Evolutionary conservation across 2,329 filamentous ascomycete species (phyloP).

Genomic region (Paraconiothyrium brasiliense): DNA sequence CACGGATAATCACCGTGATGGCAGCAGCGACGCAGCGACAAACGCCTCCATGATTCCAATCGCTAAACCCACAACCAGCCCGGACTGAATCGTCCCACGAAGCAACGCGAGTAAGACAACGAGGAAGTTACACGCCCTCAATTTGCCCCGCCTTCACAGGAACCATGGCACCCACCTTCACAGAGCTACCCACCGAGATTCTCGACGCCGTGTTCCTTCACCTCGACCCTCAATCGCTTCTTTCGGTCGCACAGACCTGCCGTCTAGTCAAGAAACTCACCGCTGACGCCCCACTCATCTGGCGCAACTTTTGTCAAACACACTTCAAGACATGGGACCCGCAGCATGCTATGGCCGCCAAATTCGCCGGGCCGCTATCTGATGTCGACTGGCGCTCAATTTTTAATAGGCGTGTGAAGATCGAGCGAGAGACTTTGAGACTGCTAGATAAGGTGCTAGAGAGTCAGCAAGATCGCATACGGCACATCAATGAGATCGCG

Average conservation of each 20-base stretch:
- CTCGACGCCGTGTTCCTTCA: constrained; percentile 79
- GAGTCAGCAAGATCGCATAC: constrained; percentile 75
- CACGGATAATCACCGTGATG: background rate
- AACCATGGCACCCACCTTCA: constrained; percentile 35
- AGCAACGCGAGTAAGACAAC: background rate
- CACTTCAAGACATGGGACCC: constrained; percentile 80
- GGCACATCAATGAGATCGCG: constrained; percentile 75
- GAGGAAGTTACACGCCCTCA: background rate
- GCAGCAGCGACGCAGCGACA: background rate
- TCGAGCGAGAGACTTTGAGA: constrained; percentile 45
- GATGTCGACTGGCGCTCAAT: constrained; percentile 76
- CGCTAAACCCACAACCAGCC: background rate
- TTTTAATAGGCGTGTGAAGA: constrained; percentile 47
- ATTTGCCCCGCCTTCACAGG: background rate
- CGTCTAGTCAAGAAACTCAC: constrained; percentile 72
- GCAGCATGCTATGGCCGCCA: constrained; percentile 44
- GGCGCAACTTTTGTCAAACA: constrained; percentile 77
- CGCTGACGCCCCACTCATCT: constrained; percentile 77
- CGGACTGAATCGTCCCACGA: no score
- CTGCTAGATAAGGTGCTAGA: constrained; percentile 73
- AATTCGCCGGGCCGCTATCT: constrained; percentile 56
- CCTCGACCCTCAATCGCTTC: constrained; percentile 61
- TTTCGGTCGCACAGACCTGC: constrained; percentile 67
- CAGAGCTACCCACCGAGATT: constrained; percentile 79
- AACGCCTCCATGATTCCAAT: background rate